Evolutionary conservation across 805 yeast species (phyloP).

Genomic region (Teunomyces cretensis): DNA sequence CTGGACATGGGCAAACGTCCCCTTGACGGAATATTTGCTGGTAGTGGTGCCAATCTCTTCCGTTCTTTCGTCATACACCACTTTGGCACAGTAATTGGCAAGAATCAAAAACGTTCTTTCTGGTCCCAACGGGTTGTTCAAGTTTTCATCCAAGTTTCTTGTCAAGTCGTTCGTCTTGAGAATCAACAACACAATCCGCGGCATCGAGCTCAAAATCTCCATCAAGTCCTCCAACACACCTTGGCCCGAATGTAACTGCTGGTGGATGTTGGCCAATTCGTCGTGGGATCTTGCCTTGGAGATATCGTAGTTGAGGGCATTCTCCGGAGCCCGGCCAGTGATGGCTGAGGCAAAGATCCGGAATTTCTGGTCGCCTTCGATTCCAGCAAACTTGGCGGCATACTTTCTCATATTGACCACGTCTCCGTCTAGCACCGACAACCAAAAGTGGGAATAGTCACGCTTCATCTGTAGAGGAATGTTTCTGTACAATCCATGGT

Average conservation of each 20-base stretch:
- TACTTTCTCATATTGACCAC: slow-evolving; percentile 64
- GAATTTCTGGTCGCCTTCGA: slow-evolving; percentile 69
- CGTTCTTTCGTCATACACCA: slow-evolving; percentile 67
- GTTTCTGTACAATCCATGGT: slow-evolving; percentile 90
- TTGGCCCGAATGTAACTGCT: slow-evolving; percentile 53
- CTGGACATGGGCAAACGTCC: slow-evolving; percentile 15
- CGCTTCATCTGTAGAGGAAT: slow-evolving; percentile 76
- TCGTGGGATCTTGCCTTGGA: slow-evolving; percentile 48
- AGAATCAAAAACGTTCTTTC: slow-evolving; percentile 84
- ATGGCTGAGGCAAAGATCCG: slow-evolving; percentile 88
- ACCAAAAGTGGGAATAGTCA: slow-evolving; percentile 90
- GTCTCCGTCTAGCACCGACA: slow-evolving; percentile 76
- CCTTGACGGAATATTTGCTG: slow-evolving; percentile 17
- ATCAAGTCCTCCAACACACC: slow-evolving; percentile 73
- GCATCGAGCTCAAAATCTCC: slow-evolving; percentile 75
- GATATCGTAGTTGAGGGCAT: slow-evolving; percentile 67
- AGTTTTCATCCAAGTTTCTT: slow-evolving; percentile 79
- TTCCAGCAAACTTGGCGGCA: slow-evolving; percentile 77
- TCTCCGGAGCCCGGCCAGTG: slow-evolving; percentile 87
- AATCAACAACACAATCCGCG: slow-evolving; percentile 80
- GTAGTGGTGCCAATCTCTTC: slow-evolving; percentile 33
- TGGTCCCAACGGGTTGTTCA: slow-evolving; percentile 80
- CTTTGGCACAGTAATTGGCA: slow-evolving; percentile 84
- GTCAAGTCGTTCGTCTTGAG: slow-evolving; percentile 93
- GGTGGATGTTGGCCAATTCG: slow-evolving; percentile 71